Evolutionary conservation across 805 yeast species (phyloP).

Genomic region (Maudiozyma turicensis): DNA sequence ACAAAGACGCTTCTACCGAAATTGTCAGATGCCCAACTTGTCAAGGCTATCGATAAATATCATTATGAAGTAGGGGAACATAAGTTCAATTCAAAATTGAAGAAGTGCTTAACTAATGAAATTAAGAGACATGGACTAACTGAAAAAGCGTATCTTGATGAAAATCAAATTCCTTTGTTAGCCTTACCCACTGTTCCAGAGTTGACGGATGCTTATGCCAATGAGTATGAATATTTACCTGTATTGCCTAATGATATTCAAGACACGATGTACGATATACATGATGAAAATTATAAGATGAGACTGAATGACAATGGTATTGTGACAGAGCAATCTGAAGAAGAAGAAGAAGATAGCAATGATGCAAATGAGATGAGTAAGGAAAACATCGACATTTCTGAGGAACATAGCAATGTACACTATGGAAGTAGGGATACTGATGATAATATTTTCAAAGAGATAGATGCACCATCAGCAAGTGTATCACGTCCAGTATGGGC

Average conservation of each 20-base stretch:
- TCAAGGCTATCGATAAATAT: constrained; percentile 64
- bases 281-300: constrained; percentile 32
- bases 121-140: constrained; percentile 12
- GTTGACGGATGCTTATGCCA: constrained; percentile 64
- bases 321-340: constrained; percentile 8
- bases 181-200: constrained; percentile 68
- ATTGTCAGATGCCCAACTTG: constrained; percentile 60
- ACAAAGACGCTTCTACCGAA: constrained; percentile 44
- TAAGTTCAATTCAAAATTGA: constrained; percentile 47
- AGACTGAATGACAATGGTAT: constrained; percentile 16
- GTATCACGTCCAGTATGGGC: constrained; percentile 35
- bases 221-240: constrained; percentile 56
- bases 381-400: not conserved
- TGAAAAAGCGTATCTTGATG: constrained; percentile 34
- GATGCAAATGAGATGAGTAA: constrained; percentile 3
- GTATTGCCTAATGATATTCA: constrained; percentile 56
- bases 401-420: constrained; percentile 1
- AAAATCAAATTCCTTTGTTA: constrained; percentile 43
- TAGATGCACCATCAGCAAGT: constrained; percentile 54
- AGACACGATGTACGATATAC: constrained; percentile 64
- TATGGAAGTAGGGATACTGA: not conserved
- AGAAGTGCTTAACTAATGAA: constrained; percentile 24
- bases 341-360: constrained; percentile 9
- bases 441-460: constrained; percentile 41
- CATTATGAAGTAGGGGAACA: constrained; percentile 76